Evolutionary conservation across 2,329 filamentous ascomycete species (phyloP).

Genomic region (Aspergillus fumigatiaffinis): DNA sequence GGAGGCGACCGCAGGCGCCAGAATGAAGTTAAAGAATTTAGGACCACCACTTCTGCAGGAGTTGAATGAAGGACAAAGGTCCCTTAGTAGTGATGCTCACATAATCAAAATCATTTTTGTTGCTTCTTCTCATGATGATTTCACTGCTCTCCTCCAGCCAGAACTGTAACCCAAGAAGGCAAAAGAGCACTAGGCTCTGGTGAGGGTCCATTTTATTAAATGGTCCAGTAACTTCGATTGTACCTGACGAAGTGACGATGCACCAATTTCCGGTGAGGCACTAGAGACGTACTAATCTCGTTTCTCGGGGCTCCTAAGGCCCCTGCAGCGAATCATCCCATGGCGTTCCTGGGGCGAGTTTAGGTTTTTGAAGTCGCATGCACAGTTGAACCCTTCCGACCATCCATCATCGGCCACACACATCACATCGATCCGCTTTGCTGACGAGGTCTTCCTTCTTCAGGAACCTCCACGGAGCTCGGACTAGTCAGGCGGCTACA

Average conservation of each 20-base stretch:
- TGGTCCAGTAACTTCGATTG: neutral
- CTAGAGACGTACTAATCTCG: neutral
- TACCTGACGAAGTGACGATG: neutral
- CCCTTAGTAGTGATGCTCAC: neutral
- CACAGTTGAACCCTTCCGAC: neutral
- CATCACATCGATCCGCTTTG: neutral
- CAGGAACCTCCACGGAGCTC: neutral
- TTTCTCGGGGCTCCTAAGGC: neutral
- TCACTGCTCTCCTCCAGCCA: neutral
- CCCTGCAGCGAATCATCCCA: neutral
- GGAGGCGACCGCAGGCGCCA: neutral
- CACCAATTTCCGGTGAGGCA: neutral
- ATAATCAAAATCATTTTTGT: neutral
- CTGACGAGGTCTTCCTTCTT: neutral
- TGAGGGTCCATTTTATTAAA: neutral
- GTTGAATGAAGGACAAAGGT: neutral
- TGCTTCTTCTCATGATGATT: neutral
- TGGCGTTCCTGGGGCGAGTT: neutral
- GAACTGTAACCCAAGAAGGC: neutral
- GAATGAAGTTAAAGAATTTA: neutral
- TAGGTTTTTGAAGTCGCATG: neutral
- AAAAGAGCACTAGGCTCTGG: neutral
- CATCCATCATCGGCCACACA: neutral
- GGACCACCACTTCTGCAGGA: neutral
- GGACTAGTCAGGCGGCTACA: neutral